Percentiles rank a stretch among this genome's conserved stretches.
These are phyloP conservation scores for Rosa persica DNA, from an alignment of 306 rosid genomes.

Conservation along the genomic window DNA sequence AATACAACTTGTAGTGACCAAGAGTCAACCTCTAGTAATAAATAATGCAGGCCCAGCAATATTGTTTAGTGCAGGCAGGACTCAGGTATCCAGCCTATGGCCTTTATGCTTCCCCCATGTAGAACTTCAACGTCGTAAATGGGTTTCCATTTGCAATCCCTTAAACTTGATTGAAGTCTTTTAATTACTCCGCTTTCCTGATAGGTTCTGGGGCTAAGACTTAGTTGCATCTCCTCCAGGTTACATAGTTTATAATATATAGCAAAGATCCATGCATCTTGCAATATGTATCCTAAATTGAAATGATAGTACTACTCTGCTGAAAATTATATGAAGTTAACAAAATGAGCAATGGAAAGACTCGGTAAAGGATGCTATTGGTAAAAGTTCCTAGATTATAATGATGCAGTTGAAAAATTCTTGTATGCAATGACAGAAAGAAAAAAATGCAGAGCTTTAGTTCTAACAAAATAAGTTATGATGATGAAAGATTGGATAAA, in stretches of 20 bases:
- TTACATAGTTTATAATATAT: background rate
- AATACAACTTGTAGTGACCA: background rate
- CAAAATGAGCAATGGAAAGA: background rate
- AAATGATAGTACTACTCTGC: background rate
- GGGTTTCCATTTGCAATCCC: background rate
- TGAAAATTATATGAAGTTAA: background rate
- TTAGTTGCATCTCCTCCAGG: too few species aligned
- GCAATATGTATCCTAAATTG: background rate
- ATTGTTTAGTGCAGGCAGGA: background rate
- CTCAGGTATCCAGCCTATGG: background rate
- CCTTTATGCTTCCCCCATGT: background rate
- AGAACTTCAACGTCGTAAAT: too few species aligned
- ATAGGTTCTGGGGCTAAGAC: too few species aligned
- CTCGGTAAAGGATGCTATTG: background rate
- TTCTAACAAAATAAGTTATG: background rate
- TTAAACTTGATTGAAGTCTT: background rate
- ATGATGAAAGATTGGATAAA: background rate
- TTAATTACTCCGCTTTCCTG: too few species aligned
- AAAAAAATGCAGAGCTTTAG: background rate
- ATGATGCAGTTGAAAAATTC: background rate
- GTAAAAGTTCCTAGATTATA: background rate
- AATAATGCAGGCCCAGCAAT: background rate
- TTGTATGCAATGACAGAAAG: background rate
- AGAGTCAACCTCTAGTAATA: background rate
- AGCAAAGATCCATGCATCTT: background rate